Percentiles rank a stretch among this genome's conserved stretches.
Conservation (phyloP, 129 eudicot species). For the Pseudognaphalium luteoalbum region DNA sequence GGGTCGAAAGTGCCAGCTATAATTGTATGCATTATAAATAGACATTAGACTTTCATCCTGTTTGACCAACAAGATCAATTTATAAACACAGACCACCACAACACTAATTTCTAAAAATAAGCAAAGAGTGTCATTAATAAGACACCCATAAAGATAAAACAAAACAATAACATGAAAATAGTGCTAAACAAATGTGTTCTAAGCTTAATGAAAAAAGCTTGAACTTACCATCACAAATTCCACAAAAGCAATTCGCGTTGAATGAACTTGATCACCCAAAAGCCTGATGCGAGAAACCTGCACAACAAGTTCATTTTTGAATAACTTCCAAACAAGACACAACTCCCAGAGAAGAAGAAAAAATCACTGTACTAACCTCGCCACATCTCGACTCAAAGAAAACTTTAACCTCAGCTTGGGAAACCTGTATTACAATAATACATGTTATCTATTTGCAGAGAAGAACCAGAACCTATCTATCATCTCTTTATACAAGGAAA, state of each 20-base stretch:
- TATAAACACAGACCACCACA: neutral
- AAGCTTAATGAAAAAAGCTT: slow-evolving; percentile 3
- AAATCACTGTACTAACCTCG: slow-evolving; percentile 48
- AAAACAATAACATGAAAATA: neutral
- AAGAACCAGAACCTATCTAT: too few species aligned
- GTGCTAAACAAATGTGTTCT: neutral
- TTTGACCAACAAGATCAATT: neutral
- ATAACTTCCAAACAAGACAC: neutral
- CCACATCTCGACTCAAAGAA: slow-evolving; percentile 94
- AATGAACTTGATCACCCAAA: slow-evolving; percentile 93
- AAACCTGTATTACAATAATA: slow-evolving; percentile 46
- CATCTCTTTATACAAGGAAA: too few species aligned
- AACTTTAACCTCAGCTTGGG: slow-evolving; percentile 82
- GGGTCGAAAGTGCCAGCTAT: neutral
- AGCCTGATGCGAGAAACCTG: slow-evolving; percentile 97
- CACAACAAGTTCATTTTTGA: slow-evolving; percentile 14
- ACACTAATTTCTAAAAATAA: neutral
- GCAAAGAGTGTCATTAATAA: neutral
- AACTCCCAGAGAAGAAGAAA: neutral
- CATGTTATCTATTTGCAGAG: neutral
- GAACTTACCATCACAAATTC: slow-evolving; percentile 79
- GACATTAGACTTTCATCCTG: neutral
- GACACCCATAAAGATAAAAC: neutral
- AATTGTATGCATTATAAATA: neutral
- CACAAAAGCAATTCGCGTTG: slow-evolving; percentile 95